Conservation (phyloP, 179 eudicot genomes). For the Spergularia azorica region DNA sequence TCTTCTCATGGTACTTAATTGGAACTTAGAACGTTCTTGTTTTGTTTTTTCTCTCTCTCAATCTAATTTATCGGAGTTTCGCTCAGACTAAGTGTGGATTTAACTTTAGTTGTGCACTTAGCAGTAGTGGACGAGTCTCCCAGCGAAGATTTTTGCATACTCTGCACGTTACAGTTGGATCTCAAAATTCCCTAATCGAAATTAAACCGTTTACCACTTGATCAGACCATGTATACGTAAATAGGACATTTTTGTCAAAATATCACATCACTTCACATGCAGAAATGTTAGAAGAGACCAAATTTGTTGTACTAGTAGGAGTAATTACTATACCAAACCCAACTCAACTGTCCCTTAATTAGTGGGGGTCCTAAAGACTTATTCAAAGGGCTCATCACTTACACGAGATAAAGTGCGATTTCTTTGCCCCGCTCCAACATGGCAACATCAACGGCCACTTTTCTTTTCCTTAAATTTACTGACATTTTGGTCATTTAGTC, state of each 20-base stretch:
- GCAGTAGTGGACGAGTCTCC: too few species aligned
- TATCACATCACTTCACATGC: constrained; percentile 14
- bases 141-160: too few species aligned
- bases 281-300: background rate
- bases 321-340: constrained; percentile 1
- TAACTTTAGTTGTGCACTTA: too few species aligned
- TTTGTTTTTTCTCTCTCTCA: too few species aligned
- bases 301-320: background rate
- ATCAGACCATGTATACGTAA: background rate
- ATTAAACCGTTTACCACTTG: too few species aligned
- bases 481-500: too few species aligned
- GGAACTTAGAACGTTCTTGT: too few species aligned
- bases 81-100: too few species aligned
- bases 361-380: constrained; percentile 17
- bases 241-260: background rate
- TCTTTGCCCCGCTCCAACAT: constrained; percentile 16
- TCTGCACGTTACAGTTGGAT: too few species aligned
- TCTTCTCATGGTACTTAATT: too few species aligned
- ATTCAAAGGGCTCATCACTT: constrained; percentile 20
- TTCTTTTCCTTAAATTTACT: background rate
- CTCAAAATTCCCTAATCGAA: too few species aligned
- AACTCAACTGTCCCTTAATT: constrained; percentile 22
- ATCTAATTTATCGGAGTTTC: too few species aligned
- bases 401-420: constrained; percentile 15
- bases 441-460: constrained; percentile 20